Percentiles rank a stretch among this genome's conserved stretches.
Conservation (phyloP, 23 red algal species). For the Gracilaria vermiculophylla region DNA sequence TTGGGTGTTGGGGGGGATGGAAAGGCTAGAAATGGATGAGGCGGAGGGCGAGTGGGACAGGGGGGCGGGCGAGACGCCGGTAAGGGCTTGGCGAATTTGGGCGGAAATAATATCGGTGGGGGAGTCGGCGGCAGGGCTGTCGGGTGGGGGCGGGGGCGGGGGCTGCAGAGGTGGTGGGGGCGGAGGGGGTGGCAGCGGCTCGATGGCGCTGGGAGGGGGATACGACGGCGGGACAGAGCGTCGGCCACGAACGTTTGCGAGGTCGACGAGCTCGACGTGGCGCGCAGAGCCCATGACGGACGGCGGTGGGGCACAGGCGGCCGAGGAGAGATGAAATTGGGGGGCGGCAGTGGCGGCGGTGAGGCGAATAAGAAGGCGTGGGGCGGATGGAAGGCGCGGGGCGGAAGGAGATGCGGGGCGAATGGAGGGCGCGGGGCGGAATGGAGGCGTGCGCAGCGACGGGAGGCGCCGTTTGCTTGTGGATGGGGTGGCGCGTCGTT, state of each 20-base stretch:
- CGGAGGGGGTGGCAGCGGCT: background rate
- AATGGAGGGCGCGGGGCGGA: too few species aligned
- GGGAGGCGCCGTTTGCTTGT: too few species aligned
- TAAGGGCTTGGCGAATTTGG: conserved; percentile 32
- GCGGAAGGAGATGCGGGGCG: too few species aligned
- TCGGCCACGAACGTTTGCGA: background rate
- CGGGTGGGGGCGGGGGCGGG: background rate
- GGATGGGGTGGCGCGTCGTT: too few species aligned
- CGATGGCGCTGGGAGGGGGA: background rate
- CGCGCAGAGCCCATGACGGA: conserved; percentile 8
- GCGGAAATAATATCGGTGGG: conserved; percentile 24
- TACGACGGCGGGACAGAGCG: conserved; percentile 16
- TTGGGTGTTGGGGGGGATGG: background rate
- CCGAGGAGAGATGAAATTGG: background rate
- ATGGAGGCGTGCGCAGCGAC: too few species aligned
- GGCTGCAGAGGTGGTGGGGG: too few species aligned
- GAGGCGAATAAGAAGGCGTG: too few species aligned
- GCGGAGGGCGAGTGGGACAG: background rate
- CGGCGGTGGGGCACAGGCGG: background rate
- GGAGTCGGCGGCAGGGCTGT: background rate
- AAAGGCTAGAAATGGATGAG: background rate
- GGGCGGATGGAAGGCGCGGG: too few species aligned
- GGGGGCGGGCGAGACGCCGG: background rate
- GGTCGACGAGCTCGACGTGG: conserved; percentile 21
- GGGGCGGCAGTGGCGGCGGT: background rate